These are phyloP conservation scores for Sugiyamaella castrensis DNA, from an alignment of 1,139 yeast species.

Conservation along the genomic window DNA sequence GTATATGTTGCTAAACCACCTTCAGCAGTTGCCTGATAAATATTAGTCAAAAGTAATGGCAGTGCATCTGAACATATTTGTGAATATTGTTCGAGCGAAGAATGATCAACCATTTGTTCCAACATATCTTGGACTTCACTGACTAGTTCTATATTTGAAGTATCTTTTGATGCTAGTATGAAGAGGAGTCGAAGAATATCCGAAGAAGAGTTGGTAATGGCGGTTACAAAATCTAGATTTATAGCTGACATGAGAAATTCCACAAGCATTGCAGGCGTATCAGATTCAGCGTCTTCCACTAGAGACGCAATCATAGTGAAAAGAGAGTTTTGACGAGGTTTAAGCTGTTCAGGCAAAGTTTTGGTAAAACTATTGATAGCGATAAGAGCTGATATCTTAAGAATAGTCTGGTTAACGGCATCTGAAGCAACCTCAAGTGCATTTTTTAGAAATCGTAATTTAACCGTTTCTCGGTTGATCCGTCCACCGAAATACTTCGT, in stretches of 20 bases:
- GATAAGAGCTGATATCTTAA: conserved; percentile 25
- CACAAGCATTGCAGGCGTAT: conserved; percentile 71
- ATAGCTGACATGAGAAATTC: conserved; percentile 64
- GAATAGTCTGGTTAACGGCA: conserved; percentile 17
- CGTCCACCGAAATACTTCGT: conserved; percentile 15
- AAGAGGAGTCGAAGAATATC: conserved; percentile 55
- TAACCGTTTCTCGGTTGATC: conserved; percentile 15
- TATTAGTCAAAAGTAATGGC: conserved; percentile 29
- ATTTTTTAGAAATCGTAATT: conserved; percentile 20
- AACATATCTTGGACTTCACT: conserved; percentile 62
- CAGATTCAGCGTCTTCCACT: conserved; percentile 71
- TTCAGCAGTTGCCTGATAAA: conserved; percentile 30
- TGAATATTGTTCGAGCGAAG: conserved; percentile 44
- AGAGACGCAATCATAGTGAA: conserved; percentile 45
- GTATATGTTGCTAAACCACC: conserved; percentile 30
- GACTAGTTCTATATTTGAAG: conserved; percentile 67
- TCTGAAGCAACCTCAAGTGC: conserved; percentile 19
- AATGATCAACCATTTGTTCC: conserved; percentile 51
- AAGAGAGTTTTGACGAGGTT: conserved; percentile 27
- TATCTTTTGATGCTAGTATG: conserved; percentile 65
- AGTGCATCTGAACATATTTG: conserved; percentile 50
- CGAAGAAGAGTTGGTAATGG: conserved; percentile 43
- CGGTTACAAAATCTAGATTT: conserved; percentile 41
- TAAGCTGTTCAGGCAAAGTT: conserved; percentile 19
- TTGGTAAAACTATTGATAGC: conserved; percentile 22